These are phyloP conservation scores for Sutorius eximius DNA, from an alignment of 1,284 basidiomycete species.

Conservation along the genomic window DNA sequence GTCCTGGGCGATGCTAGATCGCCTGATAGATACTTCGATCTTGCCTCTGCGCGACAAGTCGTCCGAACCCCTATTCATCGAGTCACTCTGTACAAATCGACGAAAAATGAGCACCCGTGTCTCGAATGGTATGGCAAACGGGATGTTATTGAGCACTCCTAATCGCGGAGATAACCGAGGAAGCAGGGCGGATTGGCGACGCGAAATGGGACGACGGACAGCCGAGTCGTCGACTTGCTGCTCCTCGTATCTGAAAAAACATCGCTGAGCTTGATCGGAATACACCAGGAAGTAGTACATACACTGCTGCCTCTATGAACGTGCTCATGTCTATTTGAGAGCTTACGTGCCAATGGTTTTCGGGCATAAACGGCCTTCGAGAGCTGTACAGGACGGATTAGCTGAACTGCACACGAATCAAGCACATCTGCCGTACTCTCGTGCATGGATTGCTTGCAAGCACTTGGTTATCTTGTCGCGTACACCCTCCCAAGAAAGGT, in stretches of 20 bases:
- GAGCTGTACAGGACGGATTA: slow-evolving; percentile 54
- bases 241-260: slow-evolving; percentile 53
- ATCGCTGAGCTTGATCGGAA: neutral
- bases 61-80: slow-evolving; percentile 19
- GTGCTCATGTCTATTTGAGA: slow-evolving; percentile 75
- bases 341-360: slow-evolving; percentile 87
- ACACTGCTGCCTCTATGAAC: slow-evolving; percentile 91
- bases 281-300: slow-evolving; percentile 11
- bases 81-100: slow-evolving; percentile 73
- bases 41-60: slow-evolving; percentile 28
- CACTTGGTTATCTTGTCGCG: slow-evolving; percentile 74
- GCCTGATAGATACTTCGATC: slow-evolving; percentile 64
- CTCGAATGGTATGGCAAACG: slow-evolving; percentile 94
- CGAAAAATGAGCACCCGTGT: slow-evolving; percentile 89
- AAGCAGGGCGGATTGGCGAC: slow-evolving; percentile 67
- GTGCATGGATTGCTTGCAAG: slow-evolving; percentile 75
- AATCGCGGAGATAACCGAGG: slow-evolving; percentile 81
- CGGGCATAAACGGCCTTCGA: slow-evolving; percentile 74
- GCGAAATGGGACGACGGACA: slow-evolving; percentile 48
- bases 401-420: neutral
- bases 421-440: slow-evolving; percentile 66
- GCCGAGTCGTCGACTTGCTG: slow-evolving; percentile 42
- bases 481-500: slow-evolving; percentile 37
- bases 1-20: slow-evolving; percentile 81
- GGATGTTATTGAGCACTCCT: slow-evolving; percentile 92